Evolutionary conservation across 805 yeast genomes (phyloP).

Genomic region (Tetrapisispora fleetii): DNA sequence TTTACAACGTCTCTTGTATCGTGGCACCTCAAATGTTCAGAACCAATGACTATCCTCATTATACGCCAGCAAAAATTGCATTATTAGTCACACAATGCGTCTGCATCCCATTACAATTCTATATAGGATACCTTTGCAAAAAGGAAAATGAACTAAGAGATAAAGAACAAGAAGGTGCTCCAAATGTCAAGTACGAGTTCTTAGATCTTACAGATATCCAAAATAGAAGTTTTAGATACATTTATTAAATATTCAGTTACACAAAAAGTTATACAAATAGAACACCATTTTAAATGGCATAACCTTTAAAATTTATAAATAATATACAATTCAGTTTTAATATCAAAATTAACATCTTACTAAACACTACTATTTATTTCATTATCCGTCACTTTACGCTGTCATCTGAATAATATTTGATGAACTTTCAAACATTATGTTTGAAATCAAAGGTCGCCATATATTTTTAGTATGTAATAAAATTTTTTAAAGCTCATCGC

Average conservation of each 20-base stretch:
- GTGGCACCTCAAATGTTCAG: slow-evolving; percentile 58
- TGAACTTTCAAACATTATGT: too few species aligned
- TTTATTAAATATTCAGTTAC: slow-evolving; percentile 24
- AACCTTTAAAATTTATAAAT: neutral
- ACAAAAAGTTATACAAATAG: neutral
- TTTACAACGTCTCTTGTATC: slow-evolving; percentile 49
- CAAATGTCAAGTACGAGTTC: slow-evolving; percentile 34
- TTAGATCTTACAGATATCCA: slow-evolving; percentile 51
- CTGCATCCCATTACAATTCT: slow-evolving; percentile 34
- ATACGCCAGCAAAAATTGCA: slow-evolving; percentile 48
- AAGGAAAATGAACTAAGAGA: slow-evolving; percentile 46
- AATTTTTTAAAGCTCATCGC: neutral
- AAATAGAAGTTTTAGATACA: slow-evolving; percentile 48
- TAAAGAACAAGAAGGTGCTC: slow-evolving; percentile 25
- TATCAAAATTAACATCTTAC: neutral
- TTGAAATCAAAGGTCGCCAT: too few species aligned
- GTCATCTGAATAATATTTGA: too few species aligned
- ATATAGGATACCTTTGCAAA: slow-evolving; percentile 35
- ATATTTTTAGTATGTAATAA: neutral
- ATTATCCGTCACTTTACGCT: too few species aligned
- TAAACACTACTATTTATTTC: too few species aligned
- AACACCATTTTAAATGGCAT: neutral
- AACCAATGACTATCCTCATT: slow-evolving; percentile 40
- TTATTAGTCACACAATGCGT: slow-evolving; percentile 42
- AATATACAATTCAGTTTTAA: too few species aligned